Conservation (phyloP, 1,284 basidiomycete species). For the Cryptococcus hybrid region DNA sequence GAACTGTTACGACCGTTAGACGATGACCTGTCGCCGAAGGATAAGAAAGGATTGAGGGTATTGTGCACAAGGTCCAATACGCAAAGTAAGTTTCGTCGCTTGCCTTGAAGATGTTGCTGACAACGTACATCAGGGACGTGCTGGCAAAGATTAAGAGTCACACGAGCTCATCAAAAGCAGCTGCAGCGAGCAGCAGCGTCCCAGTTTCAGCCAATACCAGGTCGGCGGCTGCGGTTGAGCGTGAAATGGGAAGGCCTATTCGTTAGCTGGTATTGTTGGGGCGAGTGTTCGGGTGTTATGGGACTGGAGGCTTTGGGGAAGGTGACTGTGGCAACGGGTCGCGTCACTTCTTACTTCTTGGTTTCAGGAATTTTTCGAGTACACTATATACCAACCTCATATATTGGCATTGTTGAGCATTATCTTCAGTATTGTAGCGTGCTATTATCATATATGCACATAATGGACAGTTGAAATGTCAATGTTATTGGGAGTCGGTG, state of each 20-base stretch:
- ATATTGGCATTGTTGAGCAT: conserved; percentile 5
- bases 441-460: background rate
- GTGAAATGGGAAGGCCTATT: conserved; percentile 17
- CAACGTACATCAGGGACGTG: conserved; percentile 21
- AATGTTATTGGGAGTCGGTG: no score
- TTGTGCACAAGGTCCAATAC: conserved; percentile 43
- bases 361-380: background rate
- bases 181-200: background rate
- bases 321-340: background rate
- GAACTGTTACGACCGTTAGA: conserved; percentile 60
- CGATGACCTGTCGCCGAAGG: conserved; percentile 22
- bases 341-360: background rate
- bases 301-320: no score
- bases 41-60: conserved; percentile 36
- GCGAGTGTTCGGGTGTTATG: no score
- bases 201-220: conserved; percentile 7
- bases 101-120: no score
- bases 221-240: conserved; percentile 7
- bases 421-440: background rate
- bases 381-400: background rate
- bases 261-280: conserved; percentile 1
- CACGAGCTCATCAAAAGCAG: conserved; percentile 1
- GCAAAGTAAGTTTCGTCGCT: conserved; percentile 31
- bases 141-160: conserved; percentile 29
- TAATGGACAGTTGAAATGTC: background rate